A percentile compares a stretch with the other conserved stretches of the same genome.
Conservation (phyloP, 495 filamentous ascomycete genomes). For the Apodospora peruviana region DNA sequence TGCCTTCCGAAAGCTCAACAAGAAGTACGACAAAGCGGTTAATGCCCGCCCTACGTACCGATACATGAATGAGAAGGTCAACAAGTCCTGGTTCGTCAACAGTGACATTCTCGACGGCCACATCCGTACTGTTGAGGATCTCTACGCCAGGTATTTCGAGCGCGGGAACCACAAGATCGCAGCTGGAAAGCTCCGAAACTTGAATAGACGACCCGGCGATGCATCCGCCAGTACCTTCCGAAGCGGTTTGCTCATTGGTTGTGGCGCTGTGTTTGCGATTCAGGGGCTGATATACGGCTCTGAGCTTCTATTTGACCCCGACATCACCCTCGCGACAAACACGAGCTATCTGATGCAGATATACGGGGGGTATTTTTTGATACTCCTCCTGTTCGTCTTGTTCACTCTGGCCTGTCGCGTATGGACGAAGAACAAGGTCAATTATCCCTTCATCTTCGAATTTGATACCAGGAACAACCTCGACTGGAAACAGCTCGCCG, state of each 20-base stretch:
- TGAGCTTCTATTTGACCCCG: conserved; percentile 46
- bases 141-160: conserved; percentile 91
- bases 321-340: conserved; percentile 40
- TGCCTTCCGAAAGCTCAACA: conserved; percentile 95
- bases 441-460: conserved; percentile 95
- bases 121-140: conserved; percentile 73
- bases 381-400: conserved; percentile 63
- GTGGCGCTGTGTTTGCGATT: conserved; percentile 65
- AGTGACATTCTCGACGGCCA: conserved; percentile 74
- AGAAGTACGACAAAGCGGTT: conserved; percentile 92
- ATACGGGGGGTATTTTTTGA: conserved; percentile 80
- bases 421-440: conserved; percentile 80
- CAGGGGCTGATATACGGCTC: conserved; percentile 67
- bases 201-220: conserved; percentile 57
- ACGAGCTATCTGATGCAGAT: conserved; percentile 79
- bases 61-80: conserved; percentile 90
- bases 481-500: conserved; percentile 84
- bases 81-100: conserved; percentile 83
- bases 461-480: conserved; percentile 80
- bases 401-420: conserved; percentile 76
- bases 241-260: conserved; percentile 72
- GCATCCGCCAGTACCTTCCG: conserved; percentile 70
- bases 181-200: conserved; percentile 72
- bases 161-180: conserved; percentile 87
- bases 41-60: conserved; percentile 68